These are phyloP conservation scores for Cryphonectria parasitica DNA, from an alignment of 2,329 filamentous ascomycete genomes.

Conservation along the genomic window DNA sequence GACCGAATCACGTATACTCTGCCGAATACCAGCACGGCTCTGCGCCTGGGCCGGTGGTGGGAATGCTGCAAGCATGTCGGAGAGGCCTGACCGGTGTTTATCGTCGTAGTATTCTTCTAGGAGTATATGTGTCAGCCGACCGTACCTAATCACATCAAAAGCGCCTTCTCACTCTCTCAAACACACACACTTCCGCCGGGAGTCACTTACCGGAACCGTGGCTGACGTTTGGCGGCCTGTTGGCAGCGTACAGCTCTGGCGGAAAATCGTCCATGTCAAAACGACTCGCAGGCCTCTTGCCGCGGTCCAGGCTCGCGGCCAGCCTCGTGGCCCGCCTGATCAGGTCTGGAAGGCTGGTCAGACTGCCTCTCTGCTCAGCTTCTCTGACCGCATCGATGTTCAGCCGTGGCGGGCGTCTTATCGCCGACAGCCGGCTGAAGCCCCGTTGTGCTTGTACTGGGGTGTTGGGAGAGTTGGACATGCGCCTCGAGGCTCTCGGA, in stretches of 20 bases:
- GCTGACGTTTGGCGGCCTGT: slow-evolving; percentile 21
- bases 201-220: slow-evolving; percentile 45
- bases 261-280: slow-evolving; percentile 57
- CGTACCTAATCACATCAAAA: background rate
- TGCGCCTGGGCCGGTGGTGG: slow-evolving; percentile 61
- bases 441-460: slow-evolving; percentile 32
- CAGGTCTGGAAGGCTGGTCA: slow-evolving; percentile 89
- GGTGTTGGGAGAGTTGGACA: slow-evolving; percentile 34
- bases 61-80: slow-evolving; percentile 69
- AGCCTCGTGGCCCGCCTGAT: slow-evolving; percentile 86
- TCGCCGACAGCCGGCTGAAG: slow-evolving; percentile 56
- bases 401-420: slow-evolving; percentile 71
- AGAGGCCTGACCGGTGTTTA: slow-evolving; percentile 57
- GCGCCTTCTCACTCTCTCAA: too few species aligned
- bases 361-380: slow-evolving; percentile 82
- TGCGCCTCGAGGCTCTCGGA: slow-evolving; percentile 38
- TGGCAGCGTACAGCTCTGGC: slow-evolving; percentile 45
- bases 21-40: slow-evolving; percentile 45
- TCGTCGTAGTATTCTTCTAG: slow-evolving; percentile 41
- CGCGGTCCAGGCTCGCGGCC: slow-evolving; percentile 85
- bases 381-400: slow-evolving; percentile 82
- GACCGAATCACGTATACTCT: slow-evolving; percentile 53
- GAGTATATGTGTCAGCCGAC: slow-evolving; percentile 31
- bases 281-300: slow-evolving; percentile 66
- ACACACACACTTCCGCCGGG: background rate